Evolutionary conservation across 352 stramenopile species (phyloP).

Genomic region (Globisporangium okanoganense): DNA sequence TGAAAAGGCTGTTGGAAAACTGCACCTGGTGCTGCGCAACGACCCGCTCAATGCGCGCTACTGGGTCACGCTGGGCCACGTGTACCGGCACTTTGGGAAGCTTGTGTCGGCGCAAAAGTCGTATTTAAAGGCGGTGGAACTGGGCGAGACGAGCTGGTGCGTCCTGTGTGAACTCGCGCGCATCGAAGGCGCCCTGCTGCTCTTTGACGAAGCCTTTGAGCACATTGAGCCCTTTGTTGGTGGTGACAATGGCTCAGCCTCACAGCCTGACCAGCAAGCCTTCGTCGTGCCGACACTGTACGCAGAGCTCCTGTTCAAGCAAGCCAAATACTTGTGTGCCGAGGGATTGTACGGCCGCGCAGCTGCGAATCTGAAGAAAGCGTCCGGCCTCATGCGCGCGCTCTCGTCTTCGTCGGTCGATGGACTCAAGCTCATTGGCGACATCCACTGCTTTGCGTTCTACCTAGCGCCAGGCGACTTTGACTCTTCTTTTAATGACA

Average conservation of each 20-base stretch:
- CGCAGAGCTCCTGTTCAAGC: constrained; percentile 65
- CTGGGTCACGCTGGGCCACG: constrained; percentile 73
- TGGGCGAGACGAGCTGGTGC: constrained; percentile 63
- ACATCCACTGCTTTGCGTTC: constrained; percentile 82
- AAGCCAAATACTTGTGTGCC: constrained; percentile 71
- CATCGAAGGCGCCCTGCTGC: constrained; percentile 65
- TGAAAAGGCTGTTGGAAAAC: constrained; percentile 57
- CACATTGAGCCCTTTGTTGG: constrained; percentile 46
- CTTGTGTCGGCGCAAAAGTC: constrained; percentile 74
- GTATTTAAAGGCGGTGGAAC: constrained; percentile 70
- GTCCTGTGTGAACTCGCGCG: constrained; percentile 75
- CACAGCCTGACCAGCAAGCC: constrained; percentile 17
- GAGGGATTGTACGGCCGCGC: constrained; percentile 74
- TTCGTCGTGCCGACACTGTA: constrained; percentile 54
- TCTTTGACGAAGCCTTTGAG: constrained; percentile 69
- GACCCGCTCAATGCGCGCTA: constrained; percentile 56
- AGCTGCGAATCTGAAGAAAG: constrained; percentile 54
- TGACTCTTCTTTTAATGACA: not conserved
- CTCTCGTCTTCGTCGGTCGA: constrained; percentile 33
- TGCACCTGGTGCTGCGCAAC: constrained; percentile 75
- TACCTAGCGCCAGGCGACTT: constrained; percentile 76
- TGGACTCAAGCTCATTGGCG: constrained; percentile 66
- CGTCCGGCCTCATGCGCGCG: constrained; percentile 44
- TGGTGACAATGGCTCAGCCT: not conserved
- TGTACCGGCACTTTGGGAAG: constrained; percentile 81